Evolutionary conservation across 2,329 filamentous ascomycete species (phyloP).

Genomic region (Dryadomyces quercivorus): DNA sequence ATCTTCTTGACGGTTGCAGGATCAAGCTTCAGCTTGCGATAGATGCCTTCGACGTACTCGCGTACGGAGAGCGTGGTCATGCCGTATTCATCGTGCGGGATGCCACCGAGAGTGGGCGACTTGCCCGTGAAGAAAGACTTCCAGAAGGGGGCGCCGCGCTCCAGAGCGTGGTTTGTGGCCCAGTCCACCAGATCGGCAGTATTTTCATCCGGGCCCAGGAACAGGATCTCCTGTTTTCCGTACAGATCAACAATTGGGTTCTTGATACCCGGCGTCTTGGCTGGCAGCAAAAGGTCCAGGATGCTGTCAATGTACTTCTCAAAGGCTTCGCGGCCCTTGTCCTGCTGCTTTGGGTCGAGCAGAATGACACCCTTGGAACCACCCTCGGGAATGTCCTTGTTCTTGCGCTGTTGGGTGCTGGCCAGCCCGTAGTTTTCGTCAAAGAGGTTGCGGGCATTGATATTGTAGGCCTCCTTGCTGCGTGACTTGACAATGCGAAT

Average conservation of each 20-base stretch:
- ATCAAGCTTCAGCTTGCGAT: constrained; percentile 88
- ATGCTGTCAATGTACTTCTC: constrained; percentile 99
- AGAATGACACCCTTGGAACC: constrained; percentile 97
- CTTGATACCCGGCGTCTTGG: constrained; percentile 91
- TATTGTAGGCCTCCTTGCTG: constrained; percentile 88
- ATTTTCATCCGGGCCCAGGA: constrained; percentile 98
- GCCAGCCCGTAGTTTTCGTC: constrained; percentile 98
- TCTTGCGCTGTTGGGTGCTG: constrained; percentile 98
- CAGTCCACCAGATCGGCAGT: constrained; percentile 94
- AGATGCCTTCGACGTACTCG: constrained; percentile 92
- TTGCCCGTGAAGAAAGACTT: constrained; percentile 99
- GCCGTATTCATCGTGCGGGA: constrained; percentile 89
- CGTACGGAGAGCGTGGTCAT: constrained; percentile 97
- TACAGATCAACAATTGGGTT: constrained; percentile 95
- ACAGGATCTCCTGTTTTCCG: constrained; percentile 90
- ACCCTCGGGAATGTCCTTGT: constrained; percentile 98
- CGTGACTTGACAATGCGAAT: constrained; percentile 98
- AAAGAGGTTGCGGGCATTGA: constrained; percentile 92
- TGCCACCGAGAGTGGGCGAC: constrained; percentile 88
- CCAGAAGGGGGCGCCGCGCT: constrained; percentile 90
- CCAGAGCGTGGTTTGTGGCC: constrained; percentile 91
- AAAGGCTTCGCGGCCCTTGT: constrained; percentile 83
- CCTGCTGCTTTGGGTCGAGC: constrained; percentile 85
- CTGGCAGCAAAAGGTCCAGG: constrained; percentile 81
- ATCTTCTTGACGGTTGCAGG: constrained; percentile 78